phyloP scores from a whole-genome alignment of 1,284 basidiomycete species.

The Boletus subluridellus region DNA sequence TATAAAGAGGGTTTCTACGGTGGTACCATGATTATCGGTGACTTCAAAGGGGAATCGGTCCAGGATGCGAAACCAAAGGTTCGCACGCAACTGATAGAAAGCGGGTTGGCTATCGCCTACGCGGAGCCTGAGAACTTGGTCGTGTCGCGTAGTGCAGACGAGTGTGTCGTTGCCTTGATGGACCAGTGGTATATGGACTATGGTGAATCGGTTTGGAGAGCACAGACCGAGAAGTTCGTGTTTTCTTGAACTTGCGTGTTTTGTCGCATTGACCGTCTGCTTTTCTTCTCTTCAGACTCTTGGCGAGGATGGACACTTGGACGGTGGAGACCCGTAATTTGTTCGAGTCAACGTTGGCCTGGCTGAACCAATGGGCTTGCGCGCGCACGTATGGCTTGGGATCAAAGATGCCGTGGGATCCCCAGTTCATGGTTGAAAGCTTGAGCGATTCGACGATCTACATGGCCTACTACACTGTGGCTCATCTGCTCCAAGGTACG shows the following conservation, averaged over 20 bases:
- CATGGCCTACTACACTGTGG: slow-evolving; percentile 97
- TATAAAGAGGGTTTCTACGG: slow-evolving; percentile 99
- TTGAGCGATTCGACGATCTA: slow-evolving; percentile 98
- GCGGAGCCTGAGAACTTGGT: slow-evolving; percentile 95
- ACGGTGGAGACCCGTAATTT: slow-evolving; percentile 84
- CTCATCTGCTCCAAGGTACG: slow-evolving; percentile 83
- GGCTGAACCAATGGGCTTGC: slow-evolving; percentile 99
- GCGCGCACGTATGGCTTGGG: slow-evolving; percentile 96
- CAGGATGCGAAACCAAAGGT: slow-evolving; percentile 92
- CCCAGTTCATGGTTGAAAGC: slow-evolving; percentile 94
- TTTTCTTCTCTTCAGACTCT: slow-evolving; percentile 47
- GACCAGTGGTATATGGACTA: slow-evolving; percentile 99
- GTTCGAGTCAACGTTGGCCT: slow-evolving; percentile 89
- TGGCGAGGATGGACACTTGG: slow-evolving; percentile 89
- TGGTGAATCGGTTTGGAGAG: slow-evolving; percentile 87
- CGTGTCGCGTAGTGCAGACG: slow-evolving; percentile 86
- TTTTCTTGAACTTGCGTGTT: slow-evolving; percentile 26
- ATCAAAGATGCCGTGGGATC: slow-evolving; percentile 96
- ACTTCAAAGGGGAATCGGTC: slow-evolving; percentile 84
- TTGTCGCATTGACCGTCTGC: not conserved
- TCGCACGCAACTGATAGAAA: slow-evolving; percentile 78
- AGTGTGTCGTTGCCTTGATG: slow-evolving; percentile 96
- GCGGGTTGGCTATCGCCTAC: slow-evolving; percentile 82
- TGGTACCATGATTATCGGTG: slow-evolving; percentile 87
- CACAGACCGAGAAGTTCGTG: slow-evolving; percentile 78